Percentiles rank a stretch among this genome's conserved stretches.
These are phyloP conservation scores for Thozetella sp. DNA, from an alignment of 495 filamentous ascomycete species.

Conservation along the genomic window DNA sequence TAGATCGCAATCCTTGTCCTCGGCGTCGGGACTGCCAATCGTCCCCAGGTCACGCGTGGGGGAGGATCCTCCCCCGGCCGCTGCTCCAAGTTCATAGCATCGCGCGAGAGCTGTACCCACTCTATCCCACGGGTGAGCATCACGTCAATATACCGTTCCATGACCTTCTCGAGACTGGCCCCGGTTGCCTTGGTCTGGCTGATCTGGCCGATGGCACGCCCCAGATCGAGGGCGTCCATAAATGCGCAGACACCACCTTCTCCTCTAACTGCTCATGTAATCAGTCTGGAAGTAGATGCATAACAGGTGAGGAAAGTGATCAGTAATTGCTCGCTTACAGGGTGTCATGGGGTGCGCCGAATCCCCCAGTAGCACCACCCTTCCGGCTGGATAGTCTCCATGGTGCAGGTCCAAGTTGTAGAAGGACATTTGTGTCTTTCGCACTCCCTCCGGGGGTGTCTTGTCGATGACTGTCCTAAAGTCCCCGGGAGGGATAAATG, in stretches of 20 bases:
- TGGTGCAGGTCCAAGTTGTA: conserved; percentile 17
- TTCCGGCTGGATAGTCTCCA: conserved; percentile 22
- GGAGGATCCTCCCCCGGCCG: not conserved
- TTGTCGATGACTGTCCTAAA: conserved; percentile 15
- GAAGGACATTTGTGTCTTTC: conserved; percentile 14
- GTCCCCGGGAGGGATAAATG: conserved; percentile 9
- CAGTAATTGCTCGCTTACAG: too few relatives aligned
- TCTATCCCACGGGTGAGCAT: not conserved
- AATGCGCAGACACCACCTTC: conserved; percentile 5
- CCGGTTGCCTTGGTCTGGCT: not conserved
- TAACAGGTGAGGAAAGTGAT: too few relatives aligned
- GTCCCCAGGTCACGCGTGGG: not conserved
- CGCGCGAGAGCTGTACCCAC: not conserved
- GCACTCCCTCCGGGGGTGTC: conserved; percentile 15
- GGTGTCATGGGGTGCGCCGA: conserved; percentile 57
- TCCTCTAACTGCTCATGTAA: not conserved
- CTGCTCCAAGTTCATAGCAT: not conserved
- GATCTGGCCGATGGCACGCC: not conserved
- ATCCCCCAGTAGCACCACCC: conserved; percentile 47
- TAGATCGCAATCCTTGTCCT: not conserved
- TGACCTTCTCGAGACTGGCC: not conserved
- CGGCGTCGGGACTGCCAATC: not conserved
- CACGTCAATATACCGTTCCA: not conserved
- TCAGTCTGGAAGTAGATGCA: not conserved
- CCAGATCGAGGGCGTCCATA: conserved; percentile 1